A percentile compares a stretch with the other conserved stretches of the same genome.
Conservation (phyloP, 257 asterid genomes). For the Nicotiana paniculata region DNA sequence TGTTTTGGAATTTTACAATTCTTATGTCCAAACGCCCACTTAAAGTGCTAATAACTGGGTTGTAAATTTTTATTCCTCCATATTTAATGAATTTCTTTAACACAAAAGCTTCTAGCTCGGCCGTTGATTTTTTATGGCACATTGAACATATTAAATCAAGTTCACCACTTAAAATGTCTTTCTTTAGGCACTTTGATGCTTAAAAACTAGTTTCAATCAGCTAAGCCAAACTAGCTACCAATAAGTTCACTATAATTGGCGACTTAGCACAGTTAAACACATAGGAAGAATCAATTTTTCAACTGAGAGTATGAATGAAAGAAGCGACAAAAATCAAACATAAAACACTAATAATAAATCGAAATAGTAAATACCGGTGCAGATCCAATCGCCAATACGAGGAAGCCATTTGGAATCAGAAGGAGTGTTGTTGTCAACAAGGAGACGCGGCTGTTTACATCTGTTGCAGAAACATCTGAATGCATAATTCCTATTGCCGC, state of each 20-base stretch:
- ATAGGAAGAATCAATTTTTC: background rate
- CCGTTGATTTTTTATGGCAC: too few species aligned
- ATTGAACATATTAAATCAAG: background rate
- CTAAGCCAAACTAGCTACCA: too few species aligned
- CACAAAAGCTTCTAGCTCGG: too few species aligned
- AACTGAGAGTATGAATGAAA: too few species aligned
- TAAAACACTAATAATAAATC: too few species aligned
- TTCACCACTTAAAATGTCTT: background rate
- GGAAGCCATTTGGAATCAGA: constrained; percentile 91
- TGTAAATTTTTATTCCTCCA: too few species aligned
- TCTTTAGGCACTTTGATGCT: background rate
- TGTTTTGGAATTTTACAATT: too few species aligned
- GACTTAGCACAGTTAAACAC: background rate
- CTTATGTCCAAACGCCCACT: too few species aligned
- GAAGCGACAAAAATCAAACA: too few species aligned
- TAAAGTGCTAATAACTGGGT: too few species aligned
- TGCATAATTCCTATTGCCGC: constrained; percentile 72
- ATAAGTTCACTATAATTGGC: background rate
- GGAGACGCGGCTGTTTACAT: constrained; percentile 86
- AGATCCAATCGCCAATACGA: constrained; percentile 94
- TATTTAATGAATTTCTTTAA: too few species aligned
- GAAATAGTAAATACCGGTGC: constrained; percentile 42
- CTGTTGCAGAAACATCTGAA: constrained; percentile 81
- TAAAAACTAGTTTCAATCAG: too few species aligned
- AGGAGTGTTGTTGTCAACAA: constrained; percentile 73